A percentile compares a stretch with the other conserved stretches of the same genome.
Conservation (phyloP, 495 filamentous ascomycete genomes). For the Ascodesmis nigricans region DNA sequence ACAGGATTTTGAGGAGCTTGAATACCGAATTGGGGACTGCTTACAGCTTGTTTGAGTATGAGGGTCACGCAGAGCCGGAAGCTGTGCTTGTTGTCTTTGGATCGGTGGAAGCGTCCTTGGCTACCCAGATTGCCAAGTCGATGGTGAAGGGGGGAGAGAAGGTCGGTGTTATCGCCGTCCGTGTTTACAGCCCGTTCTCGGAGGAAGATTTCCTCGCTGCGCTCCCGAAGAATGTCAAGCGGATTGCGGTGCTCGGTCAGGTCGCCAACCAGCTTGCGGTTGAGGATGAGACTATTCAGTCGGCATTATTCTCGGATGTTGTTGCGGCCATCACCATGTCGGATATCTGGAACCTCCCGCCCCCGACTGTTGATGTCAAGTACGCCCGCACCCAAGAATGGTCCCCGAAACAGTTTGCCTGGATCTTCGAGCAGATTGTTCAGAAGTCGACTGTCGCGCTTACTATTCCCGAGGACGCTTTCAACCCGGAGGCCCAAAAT, state of each 20-base stretch:
- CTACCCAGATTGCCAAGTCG: constrained; percentile 55
- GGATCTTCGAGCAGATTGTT: constrained; percentile 37
- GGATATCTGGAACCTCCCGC: constrained; percentile 34
- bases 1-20: constrained; percentile 53
- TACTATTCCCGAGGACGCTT: constrained; percentile 22
- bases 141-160: constrained; percentile 47
- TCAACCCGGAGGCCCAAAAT: constrained; percentile 18
- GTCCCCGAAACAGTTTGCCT: constrained; percentile 51
- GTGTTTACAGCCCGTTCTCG: constrained; percentile 81
- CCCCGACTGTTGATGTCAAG: constrained; percentile 58
- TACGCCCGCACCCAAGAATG: constrained; percentile 62
- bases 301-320: constrained; percentile 72
- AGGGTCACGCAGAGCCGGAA: constrained; percentile 56
- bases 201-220: constrained; percentile 75
- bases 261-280: constrained; percentile 30
- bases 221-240: constrained; percentile 51
- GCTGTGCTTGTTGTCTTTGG: constrained; percentile 79
- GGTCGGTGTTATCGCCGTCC: constrained; percentile 73
- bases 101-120: constrained; percentile 66
- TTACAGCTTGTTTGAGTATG: constrained; percentile 83
- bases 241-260: constrained; percentile 37
- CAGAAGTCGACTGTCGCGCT: constrained; percentile 20
- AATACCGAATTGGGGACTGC: constrained; percentile 86
- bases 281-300: constrained; percentile 49
- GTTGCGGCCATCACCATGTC: constrained; percentile 65